Evolutionary conservation across 2,329 filamentous ascomycete genomes (phyloP).

Genomic region (Paracoccidioides brasiliensis): DNA sequence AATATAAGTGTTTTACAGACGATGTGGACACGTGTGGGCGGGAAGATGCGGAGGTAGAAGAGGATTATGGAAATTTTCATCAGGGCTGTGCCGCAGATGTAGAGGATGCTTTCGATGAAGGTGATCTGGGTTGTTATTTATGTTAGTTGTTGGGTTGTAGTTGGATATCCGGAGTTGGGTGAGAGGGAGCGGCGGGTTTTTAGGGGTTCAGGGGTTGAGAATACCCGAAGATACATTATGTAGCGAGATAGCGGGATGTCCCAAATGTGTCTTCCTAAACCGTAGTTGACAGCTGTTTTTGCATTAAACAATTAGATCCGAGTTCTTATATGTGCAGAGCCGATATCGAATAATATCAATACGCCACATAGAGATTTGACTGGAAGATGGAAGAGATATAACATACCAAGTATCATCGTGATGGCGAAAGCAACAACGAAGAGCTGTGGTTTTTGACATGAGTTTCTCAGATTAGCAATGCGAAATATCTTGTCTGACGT

Average conservation of each 20-base stretch:
- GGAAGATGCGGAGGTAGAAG: slow-evolving; percentile 20
- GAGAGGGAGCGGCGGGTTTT: not conserved
- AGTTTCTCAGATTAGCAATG: not conserved
- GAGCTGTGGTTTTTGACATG: slow-evolving; percentile 7
- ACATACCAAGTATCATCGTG: slow-evolving; percentile 16
- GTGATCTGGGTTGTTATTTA: slow-evolving; percentile 12
- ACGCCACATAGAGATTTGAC: too few species aligned
- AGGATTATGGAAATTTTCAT: slow-evolving; percentile 22
- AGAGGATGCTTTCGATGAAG: slow-evolving; percentile 19
- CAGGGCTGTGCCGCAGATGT: slow-evolving; percentile 19
- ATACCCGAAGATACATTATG: slow-evolving; percentile 16
- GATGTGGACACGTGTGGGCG: slow-evolving; percentile 15
- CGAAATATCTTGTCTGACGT: not conserved
- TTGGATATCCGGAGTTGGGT: not conserved
- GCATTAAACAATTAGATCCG: not conserved
- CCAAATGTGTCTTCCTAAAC: slow-evolving; percentile 20
- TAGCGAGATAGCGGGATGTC: slow-evolving; percentile 12
- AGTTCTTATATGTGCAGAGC: not conserved
- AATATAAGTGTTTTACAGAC: slow-evolving; percentile 6
- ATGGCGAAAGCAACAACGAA: slow-evolving; percentile 11
- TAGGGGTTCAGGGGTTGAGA: not conserved
- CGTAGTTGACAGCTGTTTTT: slow-evolving; percentile 17
- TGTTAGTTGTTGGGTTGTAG: not conserved
- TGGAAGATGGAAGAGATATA: not conserved
- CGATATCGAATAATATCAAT: too few species aligned